Evolutionary conservation across 2,329 filamentous ascomycete species (phyloP), one percentile per base, ranked within the genome.

Genomic region (Alternaria triticimaculans): DNA sequence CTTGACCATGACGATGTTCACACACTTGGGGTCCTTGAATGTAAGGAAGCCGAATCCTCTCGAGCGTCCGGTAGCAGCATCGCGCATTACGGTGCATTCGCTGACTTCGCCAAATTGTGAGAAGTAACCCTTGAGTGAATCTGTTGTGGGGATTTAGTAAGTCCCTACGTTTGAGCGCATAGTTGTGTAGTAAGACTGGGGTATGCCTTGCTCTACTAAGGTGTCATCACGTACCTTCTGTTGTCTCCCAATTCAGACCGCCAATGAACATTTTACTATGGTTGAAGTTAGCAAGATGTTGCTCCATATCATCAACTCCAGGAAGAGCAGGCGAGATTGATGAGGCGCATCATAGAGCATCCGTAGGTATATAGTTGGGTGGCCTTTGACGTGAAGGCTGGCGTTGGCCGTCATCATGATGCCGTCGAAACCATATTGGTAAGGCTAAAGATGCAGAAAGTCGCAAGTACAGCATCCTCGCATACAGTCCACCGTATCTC

Each of bases 1-100:
- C 83, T 99, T 99, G 67, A 99, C 96, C 96, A 99, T 99, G 68
- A 99, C 96, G 71, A 94, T 97, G 79, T 99, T 99, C 70, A 99
- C 96, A 5, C 93, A 97, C 84, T 97, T 97, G 51, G 96, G 92
- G 77, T 99, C 96, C 79, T 93, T 96, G 86, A 99, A 99, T 0
- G 96, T 99, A 66, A 99, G 86, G 82, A 99, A 99, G 28, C 96
- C 96, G 74, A 99, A 99, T 23, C 96, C 96, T 81, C 96, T 89
- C 28, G 96, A 98, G 67, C 96, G 90, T 46, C 96, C 96, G 10
- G 94, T 97, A 54, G 92, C 92, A 65, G 94, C 94, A 81, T 99
- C 96, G 69, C 96, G 89, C 96, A 99, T 99, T n/a, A 99, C 96
- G 15, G 96, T 99, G 80, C 96, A 98, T 83, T 99, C 96, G 28